Evolutionary conservation across 2,329 filamentous ascomycete species (phyloP).

Genomic region (Fonsecaea multimorphosa): DNA sequence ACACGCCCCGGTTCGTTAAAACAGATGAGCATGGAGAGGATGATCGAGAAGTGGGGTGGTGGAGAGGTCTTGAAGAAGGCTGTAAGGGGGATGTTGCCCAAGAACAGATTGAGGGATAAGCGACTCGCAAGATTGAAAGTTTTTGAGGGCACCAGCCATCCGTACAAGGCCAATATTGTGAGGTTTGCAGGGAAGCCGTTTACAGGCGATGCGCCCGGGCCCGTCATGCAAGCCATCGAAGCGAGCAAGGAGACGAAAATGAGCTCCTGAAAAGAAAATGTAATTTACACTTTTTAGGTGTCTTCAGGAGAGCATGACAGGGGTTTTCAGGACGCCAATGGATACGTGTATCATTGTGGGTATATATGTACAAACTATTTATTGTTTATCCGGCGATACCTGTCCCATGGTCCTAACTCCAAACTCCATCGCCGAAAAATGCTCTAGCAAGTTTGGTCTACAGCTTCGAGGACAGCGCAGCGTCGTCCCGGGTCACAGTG

Average conservation of each 20-base stretch:
- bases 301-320: not conserved
- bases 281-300: slow-evolving; percentile 18
- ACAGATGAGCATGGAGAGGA: slow-evolving; percentile 88
- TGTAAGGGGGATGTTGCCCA: slow-evolving; percentile 95
- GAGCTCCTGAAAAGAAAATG: slow-evolving; percentile 5
- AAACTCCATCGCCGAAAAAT: slow-evolving; percentile 42
- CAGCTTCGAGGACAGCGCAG: slow-evolving; percentile 6
- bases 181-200: slow-evolving; percentile 66
- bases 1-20: slow-evolving; percentile 87
- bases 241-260: slow-evolving; percentile 22
- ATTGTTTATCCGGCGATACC: slow-evolving; percentile 4
- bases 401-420: slow-evolving; percentile 7
- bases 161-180: slow-evolving; percentile 87
- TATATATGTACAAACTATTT: slow-evolving; percentile 21
- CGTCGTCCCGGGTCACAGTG: slow-evolving; percentile 64
- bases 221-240: slow-evolving; percentile 34
- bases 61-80: slow-evolving; percentile 89
- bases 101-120: slow-evolving; percentile 90
- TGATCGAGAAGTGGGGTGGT: slow-evolving; percentile 94
- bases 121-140: slow-evolving; percentile 88
- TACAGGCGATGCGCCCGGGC: slow-evolving; percentile 18
- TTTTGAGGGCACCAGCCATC: slow-evolving; percentile 91
- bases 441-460: slow-evolving; percentile 5
- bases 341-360: slow-evolving; percentile 30
- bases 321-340: not conserved